Conservation (phyloP, 208 protist genomes). For the Acanthamoeba healyi region DNA sequence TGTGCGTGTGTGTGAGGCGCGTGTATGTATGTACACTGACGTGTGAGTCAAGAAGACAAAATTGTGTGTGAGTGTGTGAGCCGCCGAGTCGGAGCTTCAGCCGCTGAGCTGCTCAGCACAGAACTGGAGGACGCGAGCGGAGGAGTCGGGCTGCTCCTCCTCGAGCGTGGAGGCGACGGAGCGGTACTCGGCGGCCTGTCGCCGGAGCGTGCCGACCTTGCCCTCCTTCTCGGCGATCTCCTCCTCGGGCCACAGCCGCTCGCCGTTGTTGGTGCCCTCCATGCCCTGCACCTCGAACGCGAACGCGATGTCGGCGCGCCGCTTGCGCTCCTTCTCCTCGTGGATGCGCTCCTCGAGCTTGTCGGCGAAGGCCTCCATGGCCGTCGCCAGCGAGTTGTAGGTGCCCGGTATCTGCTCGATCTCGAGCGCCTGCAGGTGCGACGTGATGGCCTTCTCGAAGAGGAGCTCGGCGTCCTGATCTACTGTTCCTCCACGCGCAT, state of each 20-base stretch:
- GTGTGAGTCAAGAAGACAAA: too few relatives aligned
- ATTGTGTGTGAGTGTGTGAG: too few relatives aligned
- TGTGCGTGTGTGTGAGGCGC: too few relatives aligned
- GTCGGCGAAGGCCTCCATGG: constrained; percentile 32
- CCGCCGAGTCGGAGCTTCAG: too few relatives aligned
- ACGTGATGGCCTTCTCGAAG: constrained; percentile 45
- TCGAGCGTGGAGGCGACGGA: not conserved
- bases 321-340: not conserved
- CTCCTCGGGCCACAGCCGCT: not conserved
- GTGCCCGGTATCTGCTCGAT: constrained; percentile 42
- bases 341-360: not conserved
- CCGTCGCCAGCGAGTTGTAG: constrained; percentile 10
- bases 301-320: not conserved
- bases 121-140: not conserved
- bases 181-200: not conserved
- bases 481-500: not conserved
- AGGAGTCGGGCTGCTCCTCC: not conserved
- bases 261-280: not conserved
- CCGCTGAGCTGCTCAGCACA: constrained; percentile 17
- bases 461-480: not conserved
- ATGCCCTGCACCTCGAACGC: not conserved
- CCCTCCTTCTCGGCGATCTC: not conserved
- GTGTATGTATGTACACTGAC: too few relatives aligned
- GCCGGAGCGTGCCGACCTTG: not conserved
- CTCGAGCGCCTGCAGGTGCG: constrained; percentile 43